These are phyloP conservation scores for Trametes punicea DNA, from an alignment of 768 basidiomycete genomes.

Conservation along the genomic window DNA sequence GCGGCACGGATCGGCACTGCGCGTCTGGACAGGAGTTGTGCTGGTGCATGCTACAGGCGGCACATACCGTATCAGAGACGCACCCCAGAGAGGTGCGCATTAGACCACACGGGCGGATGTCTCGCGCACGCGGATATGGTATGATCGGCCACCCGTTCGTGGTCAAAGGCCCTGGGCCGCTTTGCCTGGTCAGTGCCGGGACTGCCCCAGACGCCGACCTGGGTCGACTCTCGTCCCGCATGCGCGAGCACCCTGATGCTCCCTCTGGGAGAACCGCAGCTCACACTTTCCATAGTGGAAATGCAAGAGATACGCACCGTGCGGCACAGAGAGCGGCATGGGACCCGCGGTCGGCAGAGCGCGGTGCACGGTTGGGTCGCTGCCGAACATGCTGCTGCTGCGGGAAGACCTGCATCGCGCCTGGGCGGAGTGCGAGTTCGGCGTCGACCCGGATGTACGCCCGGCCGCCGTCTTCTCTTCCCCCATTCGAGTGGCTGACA, in stretches of 20 bases:
- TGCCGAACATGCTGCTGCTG: constrained; percentile 29
- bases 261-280: background rate
- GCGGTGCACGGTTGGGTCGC: constrained; percentile 21
- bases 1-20: background rate
- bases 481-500: background rate
- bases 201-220: too few species aligned
- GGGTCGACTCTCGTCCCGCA: background rate
- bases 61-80: background rate
- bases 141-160: background rate
- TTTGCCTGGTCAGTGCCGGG: too few species aligned
- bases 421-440: constrained; percentile 29
- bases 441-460: constrained; percentile 29
- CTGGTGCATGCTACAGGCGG: background rate
- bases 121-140: constrained; percentile 1
- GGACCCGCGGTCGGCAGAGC: background rate
- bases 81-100: constrained; percentile 2
- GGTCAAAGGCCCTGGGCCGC: too few species aligned
- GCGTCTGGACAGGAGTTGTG: background rate
- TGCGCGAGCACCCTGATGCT: background rate
- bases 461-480: background rate
- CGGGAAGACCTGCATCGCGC: constrained; percentile 27
- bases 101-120: background rate
- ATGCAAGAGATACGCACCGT: background rate
- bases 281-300: background rate
- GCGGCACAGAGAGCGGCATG: background rate